These are phyloP conservation scores for Styphnolobium japonicum DNA, from an alignment of 306 rosid species.

Conservation along the genomic window DNA sequence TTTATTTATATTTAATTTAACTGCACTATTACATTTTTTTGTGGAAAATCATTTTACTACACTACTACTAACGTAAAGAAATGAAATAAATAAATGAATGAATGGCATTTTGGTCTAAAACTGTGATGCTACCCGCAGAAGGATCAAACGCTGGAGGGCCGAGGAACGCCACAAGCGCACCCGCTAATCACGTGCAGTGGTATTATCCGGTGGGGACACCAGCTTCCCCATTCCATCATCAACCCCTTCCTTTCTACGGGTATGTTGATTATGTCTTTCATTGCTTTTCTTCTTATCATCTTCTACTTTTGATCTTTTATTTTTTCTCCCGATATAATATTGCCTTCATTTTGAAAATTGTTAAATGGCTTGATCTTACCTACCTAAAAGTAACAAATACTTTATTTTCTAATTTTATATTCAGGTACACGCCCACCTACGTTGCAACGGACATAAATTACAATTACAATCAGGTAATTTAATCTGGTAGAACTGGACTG, in stretches of 20 bases:
- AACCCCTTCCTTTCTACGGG: slow-evolving; percentile 70
- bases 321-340: neutral
- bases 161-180: slow-evolving; percentile 42
- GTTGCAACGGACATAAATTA: slow-evolving; percentile 56
- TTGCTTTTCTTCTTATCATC: neutral
- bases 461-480: slow-evolving; percentile 60
- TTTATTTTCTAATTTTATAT: neutral
- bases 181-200: slow-evolving; percentile 67
- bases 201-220: slow-evolving; percentile 68
- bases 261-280: slow-evolving; percentile 25
- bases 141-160: slow-evolving; percentile 59
- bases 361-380: too few relatives aligned
- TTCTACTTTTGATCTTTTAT: neutral
- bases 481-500: too few relatives aligned
- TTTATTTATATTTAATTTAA: too few relatives aligned
- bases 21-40: neutral
- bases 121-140: slow-evolving; percentile 17
- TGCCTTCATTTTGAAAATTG: neutral
- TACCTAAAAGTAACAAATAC: too few relatives aligned
- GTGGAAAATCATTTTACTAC: neutral
- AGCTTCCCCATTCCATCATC: slow-evolving; percentile 53
- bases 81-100: neutral
- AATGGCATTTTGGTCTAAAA: slow-evolving; percentile 23
- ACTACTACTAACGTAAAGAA: neutral
- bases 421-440: slow-evolving; percentile 68